A percentile compares a stretch with the other conserved stretches of the same genome.
Conservation (phyloP, 257 asterid species). For the Thymus mandschuricus region DNA sequence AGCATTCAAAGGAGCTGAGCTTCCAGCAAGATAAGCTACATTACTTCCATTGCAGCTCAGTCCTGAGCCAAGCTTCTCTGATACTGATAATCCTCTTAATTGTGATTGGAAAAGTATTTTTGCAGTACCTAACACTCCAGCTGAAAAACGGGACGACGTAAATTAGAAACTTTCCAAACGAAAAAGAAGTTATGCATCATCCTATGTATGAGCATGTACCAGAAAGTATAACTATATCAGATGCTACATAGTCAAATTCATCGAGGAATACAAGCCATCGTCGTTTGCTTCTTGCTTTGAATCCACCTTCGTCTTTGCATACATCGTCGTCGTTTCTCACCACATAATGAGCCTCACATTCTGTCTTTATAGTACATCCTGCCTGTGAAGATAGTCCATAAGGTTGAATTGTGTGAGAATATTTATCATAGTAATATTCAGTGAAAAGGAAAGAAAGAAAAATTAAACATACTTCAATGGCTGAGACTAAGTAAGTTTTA, state of each 20-base stretch:
- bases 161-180: not conserved
- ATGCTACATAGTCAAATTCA: constrained; percentile 47
- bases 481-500: constrained; percentile 51
- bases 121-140: constrained; percentile 69
- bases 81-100: constrained; percentile 50
- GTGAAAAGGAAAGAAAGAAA: not conserved
- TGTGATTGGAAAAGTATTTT: constrained; percentile 57
- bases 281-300: constrained; percentile 27
- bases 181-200: not conserved
- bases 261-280: constrained; percentile 56
- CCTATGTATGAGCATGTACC: constrained; percentile 31
- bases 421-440: not conserved
- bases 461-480: constrained; percentile 44
- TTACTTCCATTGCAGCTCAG: constrained; percentile 66
- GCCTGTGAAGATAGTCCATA: constrained; percentile 39
- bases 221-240: constrained; percentile 61
- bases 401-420: not conserved
- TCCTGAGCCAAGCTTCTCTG: constrained; percentile 55
- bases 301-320: not conserved
- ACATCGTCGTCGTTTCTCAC: constrained; percentile 39
- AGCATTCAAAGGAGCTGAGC: constrained; percentile 53
- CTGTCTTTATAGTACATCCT: constrained; percentile 55
- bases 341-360: constrained; percentile 53
- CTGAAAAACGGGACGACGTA: constrained; percentile 31
- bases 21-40: constrained; percentile 55